Evolutionary conservation across 305 asterid species (phyloP).

Genomic region (Fraxinus dipetala): DNA sequence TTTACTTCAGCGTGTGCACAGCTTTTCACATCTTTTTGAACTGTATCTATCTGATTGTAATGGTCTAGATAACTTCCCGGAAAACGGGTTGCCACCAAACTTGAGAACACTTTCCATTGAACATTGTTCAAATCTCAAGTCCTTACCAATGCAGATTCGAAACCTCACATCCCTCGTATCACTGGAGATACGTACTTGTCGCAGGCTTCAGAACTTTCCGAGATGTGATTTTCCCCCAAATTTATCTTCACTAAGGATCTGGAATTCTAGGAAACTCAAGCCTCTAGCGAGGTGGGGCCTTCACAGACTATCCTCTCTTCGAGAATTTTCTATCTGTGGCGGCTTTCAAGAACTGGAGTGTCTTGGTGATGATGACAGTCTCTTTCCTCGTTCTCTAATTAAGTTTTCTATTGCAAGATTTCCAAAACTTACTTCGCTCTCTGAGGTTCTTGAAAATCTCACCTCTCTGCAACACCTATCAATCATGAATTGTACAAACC

Average conservation of each 20-base stretch:
- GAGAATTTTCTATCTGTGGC: constrained; percentile 36
- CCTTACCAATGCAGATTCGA: constrained; percentile 20
- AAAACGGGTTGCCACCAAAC: constrained; percentile 27
- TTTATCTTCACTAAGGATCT: constrained; percentile 20
- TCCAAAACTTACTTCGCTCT: constrained; percentile 32
- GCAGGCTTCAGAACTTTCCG: constrained; percentile 26
- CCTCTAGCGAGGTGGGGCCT: constrained; percentile 43
- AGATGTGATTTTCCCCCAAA: constrained; percentile 28
- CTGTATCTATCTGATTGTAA: constrained; percentile 17
- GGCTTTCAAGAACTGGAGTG: constrained; percentile 31
- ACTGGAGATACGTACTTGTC: constrained; percentile 28
- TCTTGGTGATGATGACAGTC: constrained; percentile 18
- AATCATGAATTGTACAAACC: constrained; percentile 33
- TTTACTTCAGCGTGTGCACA: constrained; percentile 15
- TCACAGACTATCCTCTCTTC: constrained; percentile 32
- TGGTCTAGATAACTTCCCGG: constrained; percentile 24
- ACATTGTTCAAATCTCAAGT: constrained; percentile 19
- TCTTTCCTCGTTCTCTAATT: constrained; percentile 35
- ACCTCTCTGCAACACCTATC: constrained; percentile 32
- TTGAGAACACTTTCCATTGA: constrained; percentile 23
- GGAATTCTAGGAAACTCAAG: constrained; percentile 34
- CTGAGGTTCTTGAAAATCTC: constrained; percentile 27
- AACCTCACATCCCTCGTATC: constrained; percentile 16
- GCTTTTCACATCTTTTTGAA: constrained; percentile 26
- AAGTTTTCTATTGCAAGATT: constrained; percentile 35